Evolutionary conservation across 495 filamentous ascomycete genomes (phyloP).

Genomic region (Aspergillus asperescens): DNA sequence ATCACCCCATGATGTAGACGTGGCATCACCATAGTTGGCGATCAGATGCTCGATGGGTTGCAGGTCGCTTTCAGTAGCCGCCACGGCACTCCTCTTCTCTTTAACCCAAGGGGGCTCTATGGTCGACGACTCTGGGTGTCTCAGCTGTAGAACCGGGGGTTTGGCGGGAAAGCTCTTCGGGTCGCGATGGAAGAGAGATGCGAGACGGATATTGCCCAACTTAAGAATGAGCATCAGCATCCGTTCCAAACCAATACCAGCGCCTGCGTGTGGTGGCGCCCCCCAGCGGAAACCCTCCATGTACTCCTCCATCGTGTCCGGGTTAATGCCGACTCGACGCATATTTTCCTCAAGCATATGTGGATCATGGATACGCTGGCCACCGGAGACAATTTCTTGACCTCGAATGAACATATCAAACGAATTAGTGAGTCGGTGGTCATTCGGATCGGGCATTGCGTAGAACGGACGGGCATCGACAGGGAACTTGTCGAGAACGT

Average conservation of each 20-base stretch:
- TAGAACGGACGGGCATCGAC: conserved; percentile 82
- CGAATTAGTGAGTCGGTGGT: conserved; percentile 73
- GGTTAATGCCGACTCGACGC: conserved; percentile 68
- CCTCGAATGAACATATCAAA: conserved; percentile 95
- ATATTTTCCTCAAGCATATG: conserved; percentile 70
- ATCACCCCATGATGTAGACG: conserved; percentile 83
- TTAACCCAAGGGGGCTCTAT: conserved; percentile 56
- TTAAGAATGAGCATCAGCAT: conserved; percentile 78
- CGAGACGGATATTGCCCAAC: conserved; percentile 83
- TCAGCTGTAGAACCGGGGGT: conserved; percentile 47
- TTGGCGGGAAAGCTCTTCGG: conserved; percentile 70
- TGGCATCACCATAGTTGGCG: conserved; percentile 84
- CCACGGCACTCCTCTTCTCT: conserved; percentile 35
- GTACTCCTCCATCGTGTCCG: conserved; percentile 76
- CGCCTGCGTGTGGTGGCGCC: conserved; percentile 83
- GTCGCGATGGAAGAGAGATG: conserved; percentile 78
- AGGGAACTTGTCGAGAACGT: conserved; percentile 92
- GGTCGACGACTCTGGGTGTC: conserved; percentile 76
- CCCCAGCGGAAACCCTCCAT: conserved; percentile 83
- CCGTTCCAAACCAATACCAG: conserved; percentile 85
- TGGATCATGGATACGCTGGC: conserved; percentile 85
- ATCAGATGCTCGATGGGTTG: conserved; percentile 75
- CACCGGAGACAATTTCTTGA: conserved; percentile 87
- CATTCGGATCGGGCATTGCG: conserved; percentile 79
- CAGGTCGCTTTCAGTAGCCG: conserved; percentile 45